Base-by-base conservation (phyloP, 2,329 filamentous ascomycete species). In the Hortaea sp. region DNA sequence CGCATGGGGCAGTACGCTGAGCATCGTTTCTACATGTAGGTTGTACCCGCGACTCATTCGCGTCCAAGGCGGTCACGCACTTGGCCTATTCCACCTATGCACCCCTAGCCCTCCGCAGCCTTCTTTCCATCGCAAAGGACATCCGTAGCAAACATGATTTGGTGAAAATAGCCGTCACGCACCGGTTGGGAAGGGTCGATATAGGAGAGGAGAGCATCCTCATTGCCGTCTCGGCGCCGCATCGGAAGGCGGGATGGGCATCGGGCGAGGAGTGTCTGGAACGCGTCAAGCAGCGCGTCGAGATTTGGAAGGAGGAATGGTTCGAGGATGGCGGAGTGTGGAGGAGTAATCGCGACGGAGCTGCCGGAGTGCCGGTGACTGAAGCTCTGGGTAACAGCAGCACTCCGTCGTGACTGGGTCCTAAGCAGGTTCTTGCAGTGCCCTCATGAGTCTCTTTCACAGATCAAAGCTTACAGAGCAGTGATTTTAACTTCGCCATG, bases 291-390 rank as follows among this genome's bases (percentile, higher is more conserved):
- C 78, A 77, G 46, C 80, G 75, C 54, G 87, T 87, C n/a, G 92
- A 98, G 71, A 82, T 98, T 38, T 95, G 90, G 90, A 95, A 95
- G 69, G 73, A 81, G 53, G 90, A 97, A 69, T 84, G 88, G 63
- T 95, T 95, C 71, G 83, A 81, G 20, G 82, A 84, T 52, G 85
- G 82, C 11, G 74, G 76, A 5, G 76, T 92, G 39, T 95, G 89
- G 89, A 82, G 88, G 67, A 87, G 85, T 50, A 95, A 95, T 68
- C 70, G 82, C 53, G 88, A 94, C 66, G 85, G 84, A 7, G 70
- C 73, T 49, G 66, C 69, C 41, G 83, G 80, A 5, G 69, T 62
- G 34, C 54, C 56, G 28, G 60, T 48, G 57, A 63, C 29, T 60
- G 30, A 39, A 9, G 38, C 20, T 20, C 20, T 20, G 20, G 20